phyloP scores from a whole-genome alignment of 768 basidiomycete genomes.

The Boletus subparvulus region DNA sequence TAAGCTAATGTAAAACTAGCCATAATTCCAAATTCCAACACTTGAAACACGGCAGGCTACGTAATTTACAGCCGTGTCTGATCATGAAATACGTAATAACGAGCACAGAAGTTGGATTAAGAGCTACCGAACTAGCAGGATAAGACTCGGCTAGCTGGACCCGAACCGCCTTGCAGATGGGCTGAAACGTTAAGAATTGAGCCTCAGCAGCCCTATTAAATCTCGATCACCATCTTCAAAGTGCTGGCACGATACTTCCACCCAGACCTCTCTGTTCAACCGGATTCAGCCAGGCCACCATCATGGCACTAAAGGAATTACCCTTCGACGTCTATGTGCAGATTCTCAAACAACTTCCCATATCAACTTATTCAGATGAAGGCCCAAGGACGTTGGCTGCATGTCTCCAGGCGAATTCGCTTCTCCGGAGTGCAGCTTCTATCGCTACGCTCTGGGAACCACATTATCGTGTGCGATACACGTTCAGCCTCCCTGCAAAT shows the following conservation, averaged over 20 bases:
- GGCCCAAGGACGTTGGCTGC: slow-evolving; percentile 37
- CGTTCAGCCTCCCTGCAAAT: slow-evolving; percentile 34
- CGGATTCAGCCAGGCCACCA: neutral
- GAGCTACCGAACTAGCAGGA: too few species aligned
- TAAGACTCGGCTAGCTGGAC: too few species aligned
- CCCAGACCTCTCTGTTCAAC: neutral
- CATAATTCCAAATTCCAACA: too few species aligned
- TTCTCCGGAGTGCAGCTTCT: slow-evolving; percentile 46
- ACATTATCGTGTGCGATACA: slow-evolving; percentile 52
- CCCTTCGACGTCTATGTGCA: slow-evolving; percentile 38
- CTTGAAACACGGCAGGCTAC: too few species aligned
- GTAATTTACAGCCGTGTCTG: too few species aligned
- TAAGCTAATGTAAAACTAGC: too few species aligned
- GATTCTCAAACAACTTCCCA: slow-evolving; percentile 37
- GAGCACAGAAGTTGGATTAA: too few species aligned
- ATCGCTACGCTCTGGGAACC: slow-evolving; percentile 48
- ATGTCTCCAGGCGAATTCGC: slow-evolving; percentile 39
- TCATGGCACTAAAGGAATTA: slow-evolving; percentile 25
- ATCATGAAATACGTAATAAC: too few species aligned
- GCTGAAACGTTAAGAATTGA: too few species aligned
- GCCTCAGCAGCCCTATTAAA: too few species aligned
- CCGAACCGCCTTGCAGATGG: too few species aligned
- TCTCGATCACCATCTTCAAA: too few species aligned
- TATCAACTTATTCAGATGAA: slow-evolving; percentile 20
- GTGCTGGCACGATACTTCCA: neutral